Base-by-base conservation (phyloP, 2,329 filamentous ascomycete genomes). In the Sporothrix curviconia region DNA sequence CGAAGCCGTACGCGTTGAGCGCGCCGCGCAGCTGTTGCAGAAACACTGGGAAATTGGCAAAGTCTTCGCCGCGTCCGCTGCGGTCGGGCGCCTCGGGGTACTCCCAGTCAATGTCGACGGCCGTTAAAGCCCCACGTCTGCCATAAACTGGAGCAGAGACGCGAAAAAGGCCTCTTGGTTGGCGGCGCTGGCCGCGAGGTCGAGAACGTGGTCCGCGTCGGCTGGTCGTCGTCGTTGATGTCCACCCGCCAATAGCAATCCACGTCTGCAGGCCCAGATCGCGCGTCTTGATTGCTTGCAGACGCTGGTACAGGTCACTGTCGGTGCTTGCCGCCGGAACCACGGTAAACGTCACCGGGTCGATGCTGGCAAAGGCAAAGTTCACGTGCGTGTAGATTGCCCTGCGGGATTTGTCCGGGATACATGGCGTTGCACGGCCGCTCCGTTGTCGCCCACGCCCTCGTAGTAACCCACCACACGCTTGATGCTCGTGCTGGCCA, bases 211-310 rank as follows among this genome's bases (percentile, higher is more conserved):
- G 25, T 36, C 28, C 25, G 51, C 5, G 19, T 57, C 19, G 59
- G 57, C 12, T 46, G 24, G n/a, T 49, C 42, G 17, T 32, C 4
- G 17, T 55, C 43, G 51, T 63, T 61, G 9, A 75, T 1, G 62
- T 65, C 76, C 75, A 78, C 14, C 76, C 75, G 14, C 75, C 76
- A 59, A 78, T 44, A 4, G 24, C 15, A 2, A 55, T 1, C 61
- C 65, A 72, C 74, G 50, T 44, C 25, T 56, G 17, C 4, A 77
- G 63, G 1, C 56, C 59, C 0, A 62, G 61, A n/a, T 67, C 57
- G 6, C 47, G 49, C 2, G 57, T 17, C 60, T 76, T 74, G 22
- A 62, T 25, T 5, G 42, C 60, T 0, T 69, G 70, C 9, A 75
- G 64, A 1, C 67, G 60, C 9, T 15, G 50, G 66, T 67, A 70